Conservation (phyloP, 2,329 filamentous ascomycete species). For the Arthrocladium fulminans region DNA sequence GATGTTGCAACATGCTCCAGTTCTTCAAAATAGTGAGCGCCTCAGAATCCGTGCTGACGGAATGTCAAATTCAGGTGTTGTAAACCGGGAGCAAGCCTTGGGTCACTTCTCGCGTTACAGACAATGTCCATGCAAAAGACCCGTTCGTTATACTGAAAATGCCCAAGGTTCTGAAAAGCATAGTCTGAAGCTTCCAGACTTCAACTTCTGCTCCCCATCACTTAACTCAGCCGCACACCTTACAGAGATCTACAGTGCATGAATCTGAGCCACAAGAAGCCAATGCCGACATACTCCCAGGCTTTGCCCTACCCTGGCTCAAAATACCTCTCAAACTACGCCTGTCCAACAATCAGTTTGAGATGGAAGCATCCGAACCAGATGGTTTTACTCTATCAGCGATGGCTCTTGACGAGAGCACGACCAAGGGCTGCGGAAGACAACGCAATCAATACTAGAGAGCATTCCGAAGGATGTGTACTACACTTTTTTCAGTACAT, state of each 20-base stretch:
- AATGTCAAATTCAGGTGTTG: background rate
- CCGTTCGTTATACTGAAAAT: background rate
- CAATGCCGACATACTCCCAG: too few relatives aligned
- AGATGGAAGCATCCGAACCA: background rate
- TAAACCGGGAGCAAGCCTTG: background rate
- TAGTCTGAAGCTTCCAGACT: background rate
- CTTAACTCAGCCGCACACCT: background rate
- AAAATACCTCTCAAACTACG: too few relatives aligned
- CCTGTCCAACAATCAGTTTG: too few relatives aligned
- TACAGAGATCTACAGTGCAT: background rate
- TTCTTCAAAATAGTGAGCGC: background rate
- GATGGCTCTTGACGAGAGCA: background rate
- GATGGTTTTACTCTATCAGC: background rate
- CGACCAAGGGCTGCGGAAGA: background rate
- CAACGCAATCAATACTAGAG: background rate
- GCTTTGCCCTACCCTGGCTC: background rate
- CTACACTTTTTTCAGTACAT: background rate
- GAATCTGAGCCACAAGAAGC: background rate
- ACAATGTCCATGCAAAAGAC: background rate
- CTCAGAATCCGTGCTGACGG: background rate
- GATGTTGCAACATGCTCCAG: too few relatives aligned
- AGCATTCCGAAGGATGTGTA: background rate
- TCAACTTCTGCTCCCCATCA: background rate
- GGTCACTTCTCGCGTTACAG: background rate
- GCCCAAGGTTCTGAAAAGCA: background rate